Evolutionary conservation across 2,329 filamentous ascomycete genomes (phyloP).

Genomic region (Emydomyces testavorans): DNA sequence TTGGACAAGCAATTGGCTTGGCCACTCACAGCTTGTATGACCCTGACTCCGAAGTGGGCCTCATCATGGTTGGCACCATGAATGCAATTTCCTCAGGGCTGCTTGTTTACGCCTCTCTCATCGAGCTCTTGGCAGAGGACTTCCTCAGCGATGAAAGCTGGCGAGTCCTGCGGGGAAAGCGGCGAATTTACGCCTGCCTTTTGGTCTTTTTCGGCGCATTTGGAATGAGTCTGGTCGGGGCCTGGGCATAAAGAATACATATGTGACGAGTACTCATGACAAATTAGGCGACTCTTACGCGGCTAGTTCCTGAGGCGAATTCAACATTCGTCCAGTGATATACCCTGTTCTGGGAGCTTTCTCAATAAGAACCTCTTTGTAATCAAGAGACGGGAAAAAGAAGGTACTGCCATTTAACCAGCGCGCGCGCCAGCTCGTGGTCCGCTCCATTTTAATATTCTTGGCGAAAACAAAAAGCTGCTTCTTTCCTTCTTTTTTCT

Average conservation of each 20-base stretch:
- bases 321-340: slow-evolving; percentile 4
- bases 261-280: background rate
- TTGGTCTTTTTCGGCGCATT: slow-evolving; percentile 53
- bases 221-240: slow-evolving; percentile 61
- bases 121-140: slow-evolving; percentile 68
- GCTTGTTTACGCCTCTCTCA: slow-evolving; percentile 62
- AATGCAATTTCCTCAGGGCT: slow-evolving; percentile 70
- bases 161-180: slow-evolving; percentile 50
- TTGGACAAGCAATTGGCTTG: slow-evolving; percentile 70
- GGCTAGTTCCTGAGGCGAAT: background rate
- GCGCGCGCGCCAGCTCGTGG: too few species aligned
- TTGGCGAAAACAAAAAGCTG: too few species aligned
- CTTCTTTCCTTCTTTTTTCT: too few species aligned
- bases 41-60: slow-evolving; percentile 57
- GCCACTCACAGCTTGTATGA: slow-evolving; percentile 63
- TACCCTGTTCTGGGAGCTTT: background rate
- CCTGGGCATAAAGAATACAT: slow-evolving; percentile 47
- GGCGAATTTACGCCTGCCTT: slow-evolving; percentile 50
- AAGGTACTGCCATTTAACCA: too few species aligned
- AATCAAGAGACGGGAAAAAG: too few species aligned
- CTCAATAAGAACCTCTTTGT: too few species aligned
- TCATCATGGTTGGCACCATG: slow-evolving; percentile 70
- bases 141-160: slow-evolving; percentile 68
- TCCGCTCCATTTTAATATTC: too few species aligned
- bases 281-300: background rate